These are phyloP conservation scores for Arthroderma uncinatum DNA, from an alignment of 2,329 filamentous ascomycete species.

Conservation along the genomic window DNA sequence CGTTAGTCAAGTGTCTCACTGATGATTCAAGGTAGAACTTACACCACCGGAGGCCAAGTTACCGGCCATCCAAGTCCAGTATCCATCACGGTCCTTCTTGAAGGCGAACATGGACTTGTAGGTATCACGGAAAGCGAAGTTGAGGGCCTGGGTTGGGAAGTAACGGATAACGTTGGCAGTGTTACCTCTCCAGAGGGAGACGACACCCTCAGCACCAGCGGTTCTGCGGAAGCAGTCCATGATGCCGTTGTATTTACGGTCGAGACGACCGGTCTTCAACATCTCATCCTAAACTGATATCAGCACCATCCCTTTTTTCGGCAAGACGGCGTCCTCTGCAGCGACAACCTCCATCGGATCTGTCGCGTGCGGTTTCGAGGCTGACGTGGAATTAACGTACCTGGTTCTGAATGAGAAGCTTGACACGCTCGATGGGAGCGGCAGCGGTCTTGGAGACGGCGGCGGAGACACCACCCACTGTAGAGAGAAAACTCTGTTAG, in stretches of 20 bases:
- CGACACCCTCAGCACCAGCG: conserved; percentile 77
- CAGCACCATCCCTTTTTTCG: not conserved
- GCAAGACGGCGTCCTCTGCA: not conserved
- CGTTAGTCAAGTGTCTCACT: not conserved
- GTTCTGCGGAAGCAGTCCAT: conserved; percentile 91
- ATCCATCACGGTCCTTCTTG: conserved; percentile 99
- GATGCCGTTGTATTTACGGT: conserved; percentile 93
- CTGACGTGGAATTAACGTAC: too few relatives aligned
- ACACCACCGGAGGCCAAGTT: conserved; percentile 99
- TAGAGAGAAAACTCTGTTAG: conserved; percentile 19
- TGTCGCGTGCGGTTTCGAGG: not conserved
- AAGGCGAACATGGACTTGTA: conserved; percentile 99
- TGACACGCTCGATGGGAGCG: conserved; percentile 99
- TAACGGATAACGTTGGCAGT: conserved; percentile 99
- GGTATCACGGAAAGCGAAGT: conserved; percentile 99
- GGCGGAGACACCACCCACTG: conserved; percentile 99
- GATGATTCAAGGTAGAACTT: conserved; percentile 36
- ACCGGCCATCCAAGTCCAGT: conserved; percentile 97
- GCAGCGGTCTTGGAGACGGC: conserved; percentile 99
- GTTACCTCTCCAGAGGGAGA: conserved; percentile 98
- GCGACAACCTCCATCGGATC: not conserved
- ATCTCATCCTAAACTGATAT: conserved; percentile 76
- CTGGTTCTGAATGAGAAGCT: conserved; percentile 99
- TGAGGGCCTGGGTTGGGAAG: conserved; percentile 99
- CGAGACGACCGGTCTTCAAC: conserved; percentile 96